Evolutionary conservation across 352 stramenopile genomes (phyloP), one percentile per base, ranked within the genome.

Genomic region (Phytophthora meadii): DNA sequence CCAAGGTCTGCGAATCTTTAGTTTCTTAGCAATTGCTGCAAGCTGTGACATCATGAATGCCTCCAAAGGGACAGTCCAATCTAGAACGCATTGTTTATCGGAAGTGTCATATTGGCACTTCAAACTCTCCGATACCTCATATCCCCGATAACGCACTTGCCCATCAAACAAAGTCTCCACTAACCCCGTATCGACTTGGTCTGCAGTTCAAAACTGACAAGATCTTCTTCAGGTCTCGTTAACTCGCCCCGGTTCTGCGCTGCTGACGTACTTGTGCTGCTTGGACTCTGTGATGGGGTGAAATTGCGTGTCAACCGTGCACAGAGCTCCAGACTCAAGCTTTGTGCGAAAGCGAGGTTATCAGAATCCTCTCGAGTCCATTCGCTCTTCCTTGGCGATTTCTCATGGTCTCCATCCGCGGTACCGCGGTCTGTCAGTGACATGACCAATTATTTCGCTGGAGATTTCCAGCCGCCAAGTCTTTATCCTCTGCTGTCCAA

Each of bases 401-500:
- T 42, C 36, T 42, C 36, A 42, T 42, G 15, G 36, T 42, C 36
- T 42, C 36, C 12, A 4, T 9, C 27, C 30, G 27, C 30, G 24
- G n/a, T 55, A 41, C 34, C 49, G 9, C 32, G 46, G 12, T 24
- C 44, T 50, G 46, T 47, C 50, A 4, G 51, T 48, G 24, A 58
- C 36, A 22, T 58, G 51, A 22, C 52, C 37, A 59, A 50, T 59
- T 59, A 59, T 59, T 59, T 59, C 37, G 52, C 48, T 45, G 44
- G 54, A 62, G 56, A 57, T 40, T n/a, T 65, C 56, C n/a, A 15
- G 3, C 39, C 44, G 46, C 17, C 37, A 11, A 12, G 52, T 68
- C 27, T 68, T 36, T 63, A 42, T 44, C 42, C 36, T 5, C 39
- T 68, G 50, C 28, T 62, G 59, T 67, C 59, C 51, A 34, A 61